These are phyloP conservation scores for Paraphoma sp. DNA, from an alignment of 2,329 filamentous ascomycete genomes.

Conservation along the genomic window DNA sequence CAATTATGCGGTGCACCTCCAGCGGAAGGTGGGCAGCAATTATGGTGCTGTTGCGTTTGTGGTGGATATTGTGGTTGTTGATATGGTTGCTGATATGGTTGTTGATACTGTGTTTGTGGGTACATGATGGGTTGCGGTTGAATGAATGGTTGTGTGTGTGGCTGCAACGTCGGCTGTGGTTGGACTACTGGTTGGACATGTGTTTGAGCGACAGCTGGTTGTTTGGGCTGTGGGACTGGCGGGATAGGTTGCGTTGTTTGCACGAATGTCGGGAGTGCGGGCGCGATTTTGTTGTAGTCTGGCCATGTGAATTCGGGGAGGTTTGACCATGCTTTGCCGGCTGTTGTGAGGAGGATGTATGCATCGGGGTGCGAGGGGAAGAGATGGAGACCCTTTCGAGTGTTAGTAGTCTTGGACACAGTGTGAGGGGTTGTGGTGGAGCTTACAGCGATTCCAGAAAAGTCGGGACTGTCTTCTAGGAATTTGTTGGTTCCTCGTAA, in stretches of 20 bases:
- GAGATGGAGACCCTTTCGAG: constrained; percentile 34
- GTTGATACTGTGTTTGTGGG: constrained; percentile 1
- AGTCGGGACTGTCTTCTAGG: constrained; percentile 28
- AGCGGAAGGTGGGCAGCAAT: constrained; percentile 4
- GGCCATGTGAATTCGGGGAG: constrained; percentile 41
- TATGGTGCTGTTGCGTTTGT: constrained; percentile 2
- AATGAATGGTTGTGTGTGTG: background rate
- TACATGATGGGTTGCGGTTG: background rate
- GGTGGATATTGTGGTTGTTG: constrained; percentile 1
- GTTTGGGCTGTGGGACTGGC: constrained; percentile 21
- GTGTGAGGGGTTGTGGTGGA: background rate
- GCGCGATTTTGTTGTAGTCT: constrained; percentile 41
- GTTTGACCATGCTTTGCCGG: constrained; percentile 40
- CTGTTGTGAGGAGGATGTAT: constrained; percentile 36
- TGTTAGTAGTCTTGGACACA: background rate
- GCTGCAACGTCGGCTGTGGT: background rate
- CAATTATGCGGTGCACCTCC: constrained; percentile 9
- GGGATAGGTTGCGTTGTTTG: constrained; percentile 33
- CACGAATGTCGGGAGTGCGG: constrained; percentile 26
- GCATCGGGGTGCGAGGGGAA: constrained; percentile 32
- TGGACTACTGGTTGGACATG: background rate
- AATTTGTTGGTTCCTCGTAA: constrained; percentile 37
- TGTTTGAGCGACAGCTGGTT: background rate
- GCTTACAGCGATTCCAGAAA: constrained; percentile 31
- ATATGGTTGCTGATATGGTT: constrained; percentile 2